These are phyloP conservation scores for Cydonia oblonga DNA, from an alignment of 331 rosid species.

Conservation along the genomic window DNA sequence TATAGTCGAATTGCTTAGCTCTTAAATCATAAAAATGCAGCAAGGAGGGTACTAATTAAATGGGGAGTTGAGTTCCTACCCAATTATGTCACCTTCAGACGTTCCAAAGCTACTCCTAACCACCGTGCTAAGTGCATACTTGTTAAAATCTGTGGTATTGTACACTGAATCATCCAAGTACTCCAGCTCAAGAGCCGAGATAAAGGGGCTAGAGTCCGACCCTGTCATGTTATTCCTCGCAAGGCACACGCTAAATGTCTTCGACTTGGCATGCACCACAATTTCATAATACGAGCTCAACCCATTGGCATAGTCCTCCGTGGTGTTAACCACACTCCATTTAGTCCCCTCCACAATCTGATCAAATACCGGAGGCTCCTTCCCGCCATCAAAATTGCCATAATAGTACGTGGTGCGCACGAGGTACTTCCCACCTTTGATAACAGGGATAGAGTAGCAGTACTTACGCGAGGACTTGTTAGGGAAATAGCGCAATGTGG, in stretches of 20 bases:
- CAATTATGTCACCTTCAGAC: constrained; percentile 23
- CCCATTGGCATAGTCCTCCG: constrained; percentile 56
- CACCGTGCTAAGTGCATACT: constrained; percentile 55
- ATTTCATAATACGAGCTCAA: constrained; percentile 66
- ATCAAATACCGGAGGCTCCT: constrained; percentile 71
- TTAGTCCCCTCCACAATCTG: constrained; percentile 80
- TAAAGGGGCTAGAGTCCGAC: constrained; percentile 47
- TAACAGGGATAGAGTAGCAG: constrained; percentile 50
- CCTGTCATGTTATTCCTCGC: constrained; percentile 49
- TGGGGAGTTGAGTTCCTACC: constrained; percentile 23
- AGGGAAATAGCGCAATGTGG: constrained; percentile 66
- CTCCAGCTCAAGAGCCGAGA: constrained; percentile 69
- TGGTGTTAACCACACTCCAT: constrained; percentile 63
- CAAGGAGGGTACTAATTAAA: background rate
- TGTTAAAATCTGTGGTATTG: constrained; percentile 56
- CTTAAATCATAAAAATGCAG: background rate
- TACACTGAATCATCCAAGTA: constrained; percentile 47
- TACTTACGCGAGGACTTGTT: constrained; percentile 41
- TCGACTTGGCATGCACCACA: constrained; percentile 34
- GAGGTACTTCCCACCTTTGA: constrained; percentile 42
- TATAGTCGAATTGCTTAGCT: background rate
- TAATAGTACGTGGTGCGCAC: constrained; percentile 60
- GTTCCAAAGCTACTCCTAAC: constrained; percentile 49
- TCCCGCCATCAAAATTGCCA: constrained; percentile 65
- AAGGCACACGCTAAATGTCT: constrained; percentile 60